These are phyloP conservation scores for Boletus sp. DNA, from an alignment of 1,284 basidiomycete genomes.

Conservation along the genomic window DNA sequence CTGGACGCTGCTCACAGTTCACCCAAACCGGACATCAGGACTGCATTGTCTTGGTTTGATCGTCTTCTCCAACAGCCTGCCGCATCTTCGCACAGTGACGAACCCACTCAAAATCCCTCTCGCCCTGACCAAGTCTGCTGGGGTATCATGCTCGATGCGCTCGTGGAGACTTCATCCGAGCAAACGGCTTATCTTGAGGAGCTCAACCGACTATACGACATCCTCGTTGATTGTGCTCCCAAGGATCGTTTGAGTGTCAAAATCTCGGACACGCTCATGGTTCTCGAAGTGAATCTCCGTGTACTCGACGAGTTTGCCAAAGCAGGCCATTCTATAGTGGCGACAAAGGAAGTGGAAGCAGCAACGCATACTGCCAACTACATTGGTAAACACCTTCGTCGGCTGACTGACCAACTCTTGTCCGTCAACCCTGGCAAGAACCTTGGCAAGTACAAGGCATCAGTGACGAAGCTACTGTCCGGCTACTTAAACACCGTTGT, in stretches of 20 bases:
- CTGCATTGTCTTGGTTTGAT: constrained; percentile 75
- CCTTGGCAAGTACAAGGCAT: constrained; percentile 24
- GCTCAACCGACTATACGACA: constrained; percentile 56
- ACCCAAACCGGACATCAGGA: constrained; percentile 56
- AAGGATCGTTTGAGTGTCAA: constrained; percentile 43
- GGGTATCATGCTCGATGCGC: constrained; percentile 55
- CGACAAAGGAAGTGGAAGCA: constrained; percentile 11
- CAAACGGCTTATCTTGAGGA: constrained; percentile 51
- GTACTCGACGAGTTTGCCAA: constrained; percentile 37
- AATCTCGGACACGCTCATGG: constrained; percentile 36
- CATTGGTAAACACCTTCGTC: constrained; percentile 21
- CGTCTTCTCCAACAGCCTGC: constrained; percentile 54
- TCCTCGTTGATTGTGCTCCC: constrained; percentile 40
- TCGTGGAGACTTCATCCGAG: constrained; percentile 42
- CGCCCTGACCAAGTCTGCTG: constrained; percentile 58
- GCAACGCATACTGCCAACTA: constrained; percentile 27
- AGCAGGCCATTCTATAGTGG: constrained; percentile 15
- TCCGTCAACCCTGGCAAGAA: constrained; percentile 22
- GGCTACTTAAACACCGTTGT: constrained; percentile 24
- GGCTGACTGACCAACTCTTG: constrained; percentile 18
- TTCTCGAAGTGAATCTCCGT: constrained; percentile 47
- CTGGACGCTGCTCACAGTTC: neutral
- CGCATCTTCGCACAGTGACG: constrained; percentile 42
- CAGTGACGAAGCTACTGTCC: constrained; percentile 21
- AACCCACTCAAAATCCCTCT: constrained; percentile 45